Conservation (phyloP, 495 filamentous ascomycete genomes). For the Geoglossum glabrum region DNA sequence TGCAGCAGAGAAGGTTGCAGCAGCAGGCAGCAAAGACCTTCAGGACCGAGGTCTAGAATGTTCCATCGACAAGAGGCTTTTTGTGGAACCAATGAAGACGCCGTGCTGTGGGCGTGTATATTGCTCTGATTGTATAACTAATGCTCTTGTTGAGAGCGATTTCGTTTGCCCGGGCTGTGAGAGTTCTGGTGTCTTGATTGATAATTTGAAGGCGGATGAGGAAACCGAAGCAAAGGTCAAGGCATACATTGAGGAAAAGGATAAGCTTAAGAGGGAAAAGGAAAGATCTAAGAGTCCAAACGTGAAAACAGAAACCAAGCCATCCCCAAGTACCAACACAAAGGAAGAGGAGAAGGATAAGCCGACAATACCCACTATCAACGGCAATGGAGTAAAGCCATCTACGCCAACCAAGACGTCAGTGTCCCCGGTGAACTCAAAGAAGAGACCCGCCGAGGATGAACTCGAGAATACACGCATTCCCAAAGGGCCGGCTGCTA, state of each 20-base stretch:
- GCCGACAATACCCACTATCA: conserved; percentile 1
- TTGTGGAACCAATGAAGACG: conserved; percentile 93
- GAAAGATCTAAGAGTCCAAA: conserved; percentile 27
- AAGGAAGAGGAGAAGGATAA: conserved; percentile 5
- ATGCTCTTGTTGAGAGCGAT: conserved; percentile 92
- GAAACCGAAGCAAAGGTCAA: conserved; percentile 59
- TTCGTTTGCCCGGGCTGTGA: conserved; percentile 84
- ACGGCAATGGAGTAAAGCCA: background rate
- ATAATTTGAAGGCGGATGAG: conserved; percentile 68
- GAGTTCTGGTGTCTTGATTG: conserved; percentile 75
- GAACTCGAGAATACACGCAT: conserved; percentile 42
- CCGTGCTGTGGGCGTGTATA: conserved; percentile 94
- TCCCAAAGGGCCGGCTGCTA: conserved; percentile 31
- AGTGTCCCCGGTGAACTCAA: conserved; percentile 20
- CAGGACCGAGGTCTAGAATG: conserved; percentile 79
- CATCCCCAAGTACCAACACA: background rate
- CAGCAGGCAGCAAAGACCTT: conserved; percentile 55
- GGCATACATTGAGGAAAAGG: conserved; percentile 53
- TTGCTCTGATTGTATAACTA: conserved; percentile 97
- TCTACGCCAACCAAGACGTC: conserved; percentile 9
- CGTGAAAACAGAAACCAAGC: conserved; percentile 12
- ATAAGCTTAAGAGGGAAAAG: conserved; percentile 37
- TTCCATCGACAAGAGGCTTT: conserved; percentile 87
- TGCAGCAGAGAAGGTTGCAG: conserved; percentile 50
- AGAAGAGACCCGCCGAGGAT: conserved; percentile 71